Conservation (phyloP, 2,329 filamentous ascomycete species). For the Paramyrothecium roridum region DNA sequence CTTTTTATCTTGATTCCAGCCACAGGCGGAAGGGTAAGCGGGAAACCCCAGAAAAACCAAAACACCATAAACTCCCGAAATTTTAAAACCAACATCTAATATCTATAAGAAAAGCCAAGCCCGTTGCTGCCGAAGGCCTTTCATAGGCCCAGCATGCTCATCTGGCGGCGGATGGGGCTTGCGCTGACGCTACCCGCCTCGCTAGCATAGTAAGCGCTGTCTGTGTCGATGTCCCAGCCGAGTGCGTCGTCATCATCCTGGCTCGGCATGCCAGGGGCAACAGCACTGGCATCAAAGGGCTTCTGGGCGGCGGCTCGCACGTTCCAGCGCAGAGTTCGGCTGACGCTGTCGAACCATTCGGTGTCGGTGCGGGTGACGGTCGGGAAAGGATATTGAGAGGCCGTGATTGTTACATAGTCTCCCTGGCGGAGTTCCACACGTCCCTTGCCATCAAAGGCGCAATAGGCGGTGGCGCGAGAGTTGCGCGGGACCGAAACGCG, state of each 20-base stretch:
- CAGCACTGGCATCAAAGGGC: constrained; percentile 64
- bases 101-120: constrained; percentile 3
- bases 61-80: background rate
- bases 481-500: constrained; percentile 81
- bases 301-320: constrained; percentile 89
- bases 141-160: constrained; percentile 62
- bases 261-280: constrained; percentile 26
- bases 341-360: constrained; percentile 97
- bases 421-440: constrained; percentile 90
- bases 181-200: constrained; percentile 68
- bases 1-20: background rate
- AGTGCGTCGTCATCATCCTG: constrained; percentile 54
- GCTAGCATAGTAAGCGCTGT: constrained; percentile 67
- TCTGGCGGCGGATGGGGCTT: constrained; percentile 68
- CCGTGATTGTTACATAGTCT: constrained; percentile 93
- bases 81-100: background rate
- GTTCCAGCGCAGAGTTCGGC: constrained; percentile 91
- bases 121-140: background rate
- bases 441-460: constrained; percentile 95
- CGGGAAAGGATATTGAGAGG: constrained; percentile 94
- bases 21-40: background rate
- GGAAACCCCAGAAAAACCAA: background rate
- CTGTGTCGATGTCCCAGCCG: constrained; percentile 94
- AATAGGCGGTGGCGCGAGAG: constrained; percentile 91
- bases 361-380: constrained; percentile 86